Base-by-base conservation (phyloP, 192 early-diverging fungal species). In the Endogone sp. region DNA sequence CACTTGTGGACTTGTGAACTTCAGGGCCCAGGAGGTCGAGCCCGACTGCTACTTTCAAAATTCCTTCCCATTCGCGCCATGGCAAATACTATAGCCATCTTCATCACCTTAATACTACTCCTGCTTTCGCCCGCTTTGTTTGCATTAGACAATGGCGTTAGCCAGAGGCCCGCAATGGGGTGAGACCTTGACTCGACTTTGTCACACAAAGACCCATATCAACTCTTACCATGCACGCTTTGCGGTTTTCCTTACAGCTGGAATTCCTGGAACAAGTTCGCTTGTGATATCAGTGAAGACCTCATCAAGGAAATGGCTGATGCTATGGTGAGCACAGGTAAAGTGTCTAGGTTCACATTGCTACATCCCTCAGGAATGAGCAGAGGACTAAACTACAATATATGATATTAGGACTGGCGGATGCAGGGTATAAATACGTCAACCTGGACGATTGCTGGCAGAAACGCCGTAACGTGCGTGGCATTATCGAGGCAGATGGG, bases 381-480 rank as follows among this genome's bases (percentile, higher is more conserved):
- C n/a, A n/a, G n/a, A n/a, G 37, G 16, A 49, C 0, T 49, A 49
- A 49, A 11, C 9, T 49, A 16, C 16, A 49, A 49, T 1, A 49
- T 49, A 67, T 83, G 27, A 44, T 64, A 10, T 64, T 71, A 31
- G 81, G 79, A 10, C 72, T 87, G 20, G 29, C 70, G 2, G 59
- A 60, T 20, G 75, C 79, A 0, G 88, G 88, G 0, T 89, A 89
- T 66, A 62, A 80, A 27, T 84, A 85, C 60, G 68, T 89, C 55
- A 82, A 81, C 31, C 61, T 89, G 26, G 86, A 86, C 55, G 84
- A 88, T 49, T 88, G 87, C 65, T 88, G 87, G 87, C 69, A 78
- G 62, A 69, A 66, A 23, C 73, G 69, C 66, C 71, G 70, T 3
- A 75, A 81, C 10, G 74, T 79, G 56, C 64, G 67, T 0, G 61